Evolutionary conservation across 2,329 filamentous ascomycete species (phyloP), one percentile per base, ranked within the genome.

Genomic region (Colletotrichum destructivum): DNA sequence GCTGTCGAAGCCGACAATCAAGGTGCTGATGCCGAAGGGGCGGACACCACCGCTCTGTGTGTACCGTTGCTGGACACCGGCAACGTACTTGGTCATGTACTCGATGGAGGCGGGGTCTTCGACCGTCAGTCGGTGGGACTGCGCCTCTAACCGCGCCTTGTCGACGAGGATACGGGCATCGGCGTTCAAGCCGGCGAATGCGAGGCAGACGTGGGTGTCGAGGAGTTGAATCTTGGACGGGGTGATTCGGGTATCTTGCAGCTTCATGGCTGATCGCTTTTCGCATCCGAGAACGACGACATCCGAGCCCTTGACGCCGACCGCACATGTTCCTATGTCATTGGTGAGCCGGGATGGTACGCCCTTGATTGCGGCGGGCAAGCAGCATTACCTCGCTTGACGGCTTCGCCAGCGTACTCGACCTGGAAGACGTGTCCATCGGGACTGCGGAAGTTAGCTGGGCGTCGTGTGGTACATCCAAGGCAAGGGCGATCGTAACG

Each of bases 381-480:
- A 46, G 35, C 67, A 42, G 57, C 78, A 81, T 72, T 86, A 96
- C 96, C 96, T 94, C 96, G 88, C 89, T 99, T 99, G 77, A 99
- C 96, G 77, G 96, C 96, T 87, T 99, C 96, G 77, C 97, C 93
- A 68, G 96, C 96, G 90, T 99, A 99, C 89, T 99, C 96, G 80
- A 99, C 96, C 86, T 99, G 96, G 87, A 99, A 99, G 79, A 99
- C 96, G 88, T 99, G 96, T 85, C 96, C 96, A 86, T 99, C 96
- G 80, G 96, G 96, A 90, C 96, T 98, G 81, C 60, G 69, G 59
- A n/a, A 49, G 81, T 92, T 83, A 91, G 86, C 77, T 75, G 42
- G 38, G 70, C 64, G 63, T 44, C 31, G 52, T 42, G 51, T 54
- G 62, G 52, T n/a, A 74, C 61, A 63, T 60, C 71, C 46, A 42